phyloP scores from a whole-genome alignment of 2,329 filamentous ascomycete genomes.

The Karstenula rhodostoma region DNA sequence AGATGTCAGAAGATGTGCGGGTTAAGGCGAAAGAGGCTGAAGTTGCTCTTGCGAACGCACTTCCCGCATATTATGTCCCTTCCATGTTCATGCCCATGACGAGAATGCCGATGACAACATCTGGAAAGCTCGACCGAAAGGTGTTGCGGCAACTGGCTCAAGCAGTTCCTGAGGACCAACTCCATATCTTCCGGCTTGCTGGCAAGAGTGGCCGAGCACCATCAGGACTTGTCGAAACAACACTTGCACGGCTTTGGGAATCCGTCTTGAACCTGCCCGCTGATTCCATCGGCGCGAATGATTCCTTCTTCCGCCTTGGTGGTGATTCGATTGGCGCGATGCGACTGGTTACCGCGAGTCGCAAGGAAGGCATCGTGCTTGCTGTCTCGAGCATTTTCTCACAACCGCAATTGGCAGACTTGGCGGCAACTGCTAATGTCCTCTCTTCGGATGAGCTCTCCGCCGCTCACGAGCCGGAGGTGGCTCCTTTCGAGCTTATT shows the following conservation, averaged over 20 bases:
- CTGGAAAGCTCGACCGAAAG: conserved; percentile 54
- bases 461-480: conserved; percentile 22
- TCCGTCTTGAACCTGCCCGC: conserved; percentile 48
- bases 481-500: conserved; percentile 37
- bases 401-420: conserved; percentile 52
- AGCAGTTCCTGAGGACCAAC: conserved; percentile 38
- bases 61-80: conserved; percentile 56
- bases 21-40: conserved; percentile 35
- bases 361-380: conserved; percentile 50
- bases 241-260: conserved; percentile 49
- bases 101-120: conserved; percentile 52
- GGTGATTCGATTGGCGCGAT: conserved; percentile 59
- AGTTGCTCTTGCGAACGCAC: conserved; percentile 34
- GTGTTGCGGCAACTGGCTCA: conserved; percentile 48
- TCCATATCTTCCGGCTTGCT: conserved; percentile 36
- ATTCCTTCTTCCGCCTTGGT: conserved; percentile 57
- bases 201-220: conserved; percentile 43
- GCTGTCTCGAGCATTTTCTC: conserved; percentile 56
- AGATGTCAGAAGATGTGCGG: conserved; percentile 32
- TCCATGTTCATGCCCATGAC: conserved; percentile 54
- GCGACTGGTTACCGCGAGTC: conserved; percentile 53
- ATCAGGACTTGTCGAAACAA: conserved; percentile 29
- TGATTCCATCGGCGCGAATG: conserved; percentile 52
- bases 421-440: conserved; percentile 45
- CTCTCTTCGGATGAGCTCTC: conserved; percentile 32